These are phyloP conservation scores for Leishmania guyanensis DNA, from an alignment of 208 protist species.

Conservation along the genomic window DNA sequence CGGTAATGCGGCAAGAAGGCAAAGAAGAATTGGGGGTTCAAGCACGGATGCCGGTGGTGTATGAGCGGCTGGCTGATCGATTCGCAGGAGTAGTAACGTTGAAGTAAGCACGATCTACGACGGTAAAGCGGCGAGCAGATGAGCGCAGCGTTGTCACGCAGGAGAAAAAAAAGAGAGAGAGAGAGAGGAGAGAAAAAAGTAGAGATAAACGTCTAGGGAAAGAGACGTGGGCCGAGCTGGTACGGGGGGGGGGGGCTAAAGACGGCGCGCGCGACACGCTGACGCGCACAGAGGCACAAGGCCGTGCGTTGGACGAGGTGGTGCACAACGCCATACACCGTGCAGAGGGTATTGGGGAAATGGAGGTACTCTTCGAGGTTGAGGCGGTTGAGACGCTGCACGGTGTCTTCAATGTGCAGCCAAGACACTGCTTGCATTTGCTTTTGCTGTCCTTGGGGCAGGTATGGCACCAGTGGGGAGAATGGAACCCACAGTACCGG, in stretches of 20 bases:
- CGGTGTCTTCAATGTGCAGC: not conserved
- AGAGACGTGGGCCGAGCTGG: not conserved
- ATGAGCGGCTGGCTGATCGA: not conserved
- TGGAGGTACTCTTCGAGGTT: not conserved
- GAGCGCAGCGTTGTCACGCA: not conserved
- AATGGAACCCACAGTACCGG: not conserved
- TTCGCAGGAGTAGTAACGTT: not conserved
- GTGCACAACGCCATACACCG: not conserved
- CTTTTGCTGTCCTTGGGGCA: not conserved
- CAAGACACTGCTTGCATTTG: not conserved
- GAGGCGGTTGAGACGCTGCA: not conserved
- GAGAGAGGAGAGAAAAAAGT: not conserved
- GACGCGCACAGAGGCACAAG: not conserved
- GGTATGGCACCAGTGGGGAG: not conserved
- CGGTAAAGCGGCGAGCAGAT: not conserved
- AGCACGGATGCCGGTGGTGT: not conserved
- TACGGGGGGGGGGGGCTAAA: not conserved
- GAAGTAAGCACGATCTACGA: not conserved
- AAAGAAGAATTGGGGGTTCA: not conserved
- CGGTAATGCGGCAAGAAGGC: not conserved
- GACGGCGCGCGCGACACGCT: not conserved
- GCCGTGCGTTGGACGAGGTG: not conserved
- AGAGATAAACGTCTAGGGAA: not conserved
- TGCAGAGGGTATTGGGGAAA: not conserved
- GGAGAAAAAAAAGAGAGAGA: too few relatives aligned